Base-by-base conservation (phyloP, 2,329 filamentous ascomycete genomes). In the Pestalotiopsis sp. region DNA sequence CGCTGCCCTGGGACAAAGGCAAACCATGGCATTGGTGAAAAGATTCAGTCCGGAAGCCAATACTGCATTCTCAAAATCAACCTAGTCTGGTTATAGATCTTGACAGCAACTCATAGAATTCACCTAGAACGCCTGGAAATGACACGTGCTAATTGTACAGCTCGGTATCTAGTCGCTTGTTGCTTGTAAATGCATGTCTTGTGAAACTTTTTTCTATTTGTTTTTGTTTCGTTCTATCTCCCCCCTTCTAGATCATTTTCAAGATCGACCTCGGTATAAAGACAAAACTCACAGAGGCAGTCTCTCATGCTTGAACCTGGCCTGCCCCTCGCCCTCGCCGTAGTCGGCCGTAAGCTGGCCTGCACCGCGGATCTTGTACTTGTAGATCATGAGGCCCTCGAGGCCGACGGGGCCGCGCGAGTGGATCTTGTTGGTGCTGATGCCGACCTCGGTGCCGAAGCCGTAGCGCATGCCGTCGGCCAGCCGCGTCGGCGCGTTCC, bases 381-480 rank as follows among this genome's bases (percentile, higher is more conserved):
- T 98, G 84, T 99, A 98, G 71, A 98, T 98, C 78, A 94, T 97
- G 79, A 99, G 82, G 0, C 96, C 96, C 77, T 98, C 96, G 66
- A 99, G 84, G 1, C 96, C 96, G 5, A 99, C 96, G 0, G 96
- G 96, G 0, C 96, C 96, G 65, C 96, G 86, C 1, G 94, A 93
- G 79, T 99, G 96, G 72, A 99, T 97, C 85, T 98, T 99, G 85
- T 98, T 99, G 64, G 96, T 99, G 83, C 93, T 97, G 81, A 99
- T 98, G 67, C 96, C 96, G 27, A 99, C 96, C 82, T 99, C 96
- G 0, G 96, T 98, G 62, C 96, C 96, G 81, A 99, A 99, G 7
- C 96, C 96, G 79, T 97, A 98, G 57, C 96, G 88, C 92, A 97
- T 98, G 7, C 96, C 96, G 79, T 99, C 96, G 5, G 95, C 94